These are phyloP conservation scores for Ceratopteris richardii DNA, from an alignment of 75 land plant species.

Conservation along the genomic window DNA sequence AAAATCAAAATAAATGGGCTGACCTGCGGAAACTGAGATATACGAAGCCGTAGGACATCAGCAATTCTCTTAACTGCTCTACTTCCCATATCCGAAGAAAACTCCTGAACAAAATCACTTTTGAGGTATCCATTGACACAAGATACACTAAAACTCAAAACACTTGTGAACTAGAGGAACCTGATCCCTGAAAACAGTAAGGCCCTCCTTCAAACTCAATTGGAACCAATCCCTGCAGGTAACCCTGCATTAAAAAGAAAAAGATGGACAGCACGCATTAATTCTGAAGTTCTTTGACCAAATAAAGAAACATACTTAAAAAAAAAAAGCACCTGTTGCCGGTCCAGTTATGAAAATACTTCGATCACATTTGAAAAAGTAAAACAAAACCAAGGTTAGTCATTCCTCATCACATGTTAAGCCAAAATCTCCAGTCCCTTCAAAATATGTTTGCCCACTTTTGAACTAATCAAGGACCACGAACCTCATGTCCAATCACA, in stretches of 20 bases:
- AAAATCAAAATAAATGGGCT: too few species aligned
- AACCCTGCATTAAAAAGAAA: conserved; percentile 44
- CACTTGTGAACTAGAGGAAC: conserved; percentile 19
- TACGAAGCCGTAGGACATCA: conserved; percentile 80
- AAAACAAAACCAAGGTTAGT: background rate
- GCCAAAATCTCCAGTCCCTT: background rate
- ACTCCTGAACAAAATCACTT: conserved; percentile 49
- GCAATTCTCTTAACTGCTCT: conserved; percentile 89
- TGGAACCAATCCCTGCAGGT: conserved; percentile 99
- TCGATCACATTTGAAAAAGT: conserved; percentile 12
- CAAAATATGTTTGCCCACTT: too few species aligned
- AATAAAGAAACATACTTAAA: background rate
- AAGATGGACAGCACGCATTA: background rate
- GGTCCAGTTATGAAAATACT: conserved; percentile 99
- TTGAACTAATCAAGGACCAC: background rate
- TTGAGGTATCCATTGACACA: background rate
- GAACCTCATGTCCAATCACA: conserved; percentile 96
- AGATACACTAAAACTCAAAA: too few species aligned
- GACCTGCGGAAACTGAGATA: conserved; percentile 90
- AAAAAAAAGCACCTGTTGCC: conserved; percentile 68
- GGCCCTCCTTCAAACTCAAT: conserved; percentile 95
- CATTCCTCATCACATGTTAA: background rate
- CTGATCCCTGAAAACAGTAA: conserved; percentile 98
- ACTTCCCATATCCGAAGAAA: conserved; percentile 98
- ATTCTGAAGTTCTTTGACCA: background rate